Percentiles rank a stretch among this genome's conserved stretches.
phyloP scores from a whole-genome alignment of 2,329 filamentous ascomycete genomes.

The Rutstroemia sydowiana region DNA sequence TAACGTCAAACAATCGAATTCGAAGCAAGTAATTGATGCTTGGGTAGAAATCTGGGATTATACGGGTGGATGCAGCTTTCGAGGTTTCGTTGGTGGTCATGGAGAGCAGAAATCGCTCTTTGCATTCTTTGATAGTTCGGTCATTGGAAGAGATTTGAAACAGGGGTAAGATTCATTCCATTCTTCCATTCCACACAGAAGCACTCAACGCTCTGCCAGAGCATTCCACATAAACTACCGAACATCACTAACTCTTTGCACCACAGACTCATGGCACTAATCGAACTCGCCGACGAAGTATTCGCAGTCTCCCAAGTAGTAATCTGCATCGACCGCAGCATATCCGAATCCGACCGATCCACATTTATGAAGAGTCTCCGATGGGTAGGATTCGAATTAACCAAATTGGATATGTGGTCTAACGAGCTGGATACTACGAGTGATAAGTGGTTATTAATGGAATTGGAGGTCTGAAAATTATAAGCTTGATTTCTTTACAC shows the following conservation, averaged over 20 bases:
- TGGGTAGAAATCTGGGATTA: conserved; percentile 54
- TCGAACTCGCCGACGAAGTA: conserved; percentile 74
- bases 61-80: conserved; percentile 72
- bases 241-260: conserved; percentile 28
- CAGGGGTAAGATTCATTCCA: conserved; percentile 58
- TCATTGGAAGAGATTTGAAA: conserved; percentile 72
- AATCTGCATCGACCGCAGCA: conserved; percentile 70
- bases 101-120: conserved; percentile 69
- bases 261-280: conserved; percentile 73
- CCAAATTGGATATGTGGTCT: conserved; percentile 71
- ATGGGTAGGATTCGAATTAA: conserved; percentile 87
- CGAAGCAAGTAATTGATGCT: conserved; percentile 24
- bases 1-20: conserved; percentile 18
- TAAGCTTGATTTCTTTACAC: too few species aligned
- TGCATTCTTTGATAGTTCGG: conserved; percentile 74
- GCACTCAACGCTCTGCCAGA: too few species aligned
- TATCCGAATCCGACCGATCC: conserved; percentile 54
- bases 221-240: too few species aligned
- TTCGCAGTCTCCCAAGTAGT: conserved; percentile 72
- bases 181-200: too few species aligned
- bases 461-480: conserved; percentile 65
- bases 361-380: conserved; percentile 73
- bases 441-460: conserved; percentile 76
- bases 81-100: conserved; percentile 72
- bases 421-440: conserved; percentile 59